Base-by-base conservation (phyloP, 2,329 filamentous ascomycete genomes). In the Cercospora brassicicola region DNA sequence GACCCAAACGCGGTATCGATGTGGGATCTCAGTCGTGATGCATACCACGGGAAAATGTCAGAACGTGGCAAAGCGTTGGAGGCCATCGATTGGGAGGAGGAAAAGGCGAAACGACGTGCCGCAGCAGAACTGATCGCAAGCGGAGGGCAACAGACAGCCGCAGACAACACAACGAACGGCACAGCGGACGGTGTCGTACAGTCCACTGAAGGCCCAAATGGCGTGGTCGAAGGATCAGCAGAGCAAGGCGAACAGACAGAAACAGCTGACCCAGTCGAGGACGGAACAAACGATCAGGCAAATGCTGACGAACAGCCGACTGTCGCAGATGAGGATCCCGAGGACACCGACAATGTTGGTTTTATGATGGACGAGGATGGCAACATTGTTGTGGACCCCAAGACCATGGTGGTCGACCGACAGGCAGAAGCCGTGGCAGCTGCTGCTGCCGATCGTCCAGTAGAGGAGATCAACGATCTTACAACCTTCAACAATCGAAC, bases 381-480 rank as follows among this genome's bases (percentile, higher is more conserved):
- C 7, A 84, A 90, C 73, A 90, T 94, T 73, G 86, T 92, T 11
- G 80, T 92, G 55, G 89, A 93, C 76, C 87, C 91, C 73, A 84
- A 83, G 59, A 90, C 90, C 1, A 83, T 91, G 15, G 83, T 87
- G 45, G 86, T 93, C 70, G 88, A 94, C 77, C 85, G 89, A 4
- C 89, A 91, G 76, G 88, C 88, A 31, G 84, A 84, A 26, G 84
- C 84, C 57, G 83, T 85, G 20, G 84, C 84, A 60, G 82, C 85
- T 42, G 84, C 85, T 39, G 78, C 80, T 9, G 69, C 67, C 36
- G 70, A 72, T 26, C 66, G 66, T 45, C 71, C 71, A 10, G 72
- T 77, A 2, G 84, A 91, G 31, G 91, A 93, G 73, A 91, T 94
- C 77, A 90, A 93, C 80, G 91, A 94, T 73, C 90, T 94, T 73